phyloP scores from a whole-genome alignment of 768 basidiomycete genomes.

The Pleurotus eryngii region DNA sequence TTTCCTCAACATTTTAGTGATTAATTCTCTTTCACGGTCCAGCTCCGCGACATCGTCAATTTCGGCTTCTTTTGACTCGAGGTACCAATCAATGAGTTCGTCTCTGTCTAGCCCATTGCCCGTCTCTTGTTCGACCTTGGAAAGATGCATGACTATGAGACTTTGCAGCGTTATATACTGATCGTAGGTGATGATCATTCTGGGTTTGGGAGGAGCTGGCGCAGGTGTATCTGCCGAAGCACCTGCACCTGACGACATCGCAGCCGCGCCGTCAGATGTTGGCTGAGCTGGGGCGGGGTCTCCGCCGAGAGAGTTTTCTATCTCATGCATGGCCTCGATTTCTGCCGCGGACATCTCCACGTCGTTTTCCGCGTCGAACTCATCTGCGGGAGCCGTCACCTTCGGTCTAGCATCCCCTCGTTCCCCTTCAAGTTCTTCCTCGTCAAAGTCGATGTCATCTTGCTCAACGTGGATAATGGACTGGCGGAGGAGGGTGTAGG shows the following conservation, averaged over 20 bases:
- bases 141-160: conserved; percentile 80
- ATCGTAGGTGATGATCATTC: conserved; percentile 95
- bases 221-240: conserved; percentile 17
- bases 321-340: conserved; percentile 47
- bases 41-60: conserved; percentile 82
- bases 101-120: conserved; percentile 81
- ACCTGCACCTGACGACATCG: conserved; percentile 32
- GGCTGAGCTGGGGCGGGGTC: conserved; percentile 23
- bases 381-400: conserved; percentile 32
- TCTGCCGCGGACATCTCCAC: conserved; percentile 64
- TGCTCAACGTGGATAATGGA: conserved; percentile 99
- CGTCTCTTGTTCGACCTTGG: conserved; percentile 70
- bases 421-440: conserved; percentile 71
- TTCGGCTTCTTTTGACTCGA: conserved; percentile 84
- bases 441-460: conserved; percentile 97
- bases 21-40: conserved; percentile 87
- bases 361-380: conserved; percentile 49
- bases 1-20: conserved; percentile 85
- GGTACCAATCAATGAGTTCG: conserved; percentile 95
- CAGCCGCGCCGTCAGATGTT: conserved; percentile 25
- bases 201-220: conserved; percentile 49
- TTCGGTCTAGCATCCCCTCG: conserved; percentile 34
- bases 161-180: conserved; percentile 89
- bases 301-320: conserved; percentile 43
- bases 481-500: conserved; percentile 88